Percentiles rank a stretch among this genome's conserved stretches.
phyloP scores from a whole-genome alignment of 345 rosid species.

The Pugionium dolabratum region DNA sequence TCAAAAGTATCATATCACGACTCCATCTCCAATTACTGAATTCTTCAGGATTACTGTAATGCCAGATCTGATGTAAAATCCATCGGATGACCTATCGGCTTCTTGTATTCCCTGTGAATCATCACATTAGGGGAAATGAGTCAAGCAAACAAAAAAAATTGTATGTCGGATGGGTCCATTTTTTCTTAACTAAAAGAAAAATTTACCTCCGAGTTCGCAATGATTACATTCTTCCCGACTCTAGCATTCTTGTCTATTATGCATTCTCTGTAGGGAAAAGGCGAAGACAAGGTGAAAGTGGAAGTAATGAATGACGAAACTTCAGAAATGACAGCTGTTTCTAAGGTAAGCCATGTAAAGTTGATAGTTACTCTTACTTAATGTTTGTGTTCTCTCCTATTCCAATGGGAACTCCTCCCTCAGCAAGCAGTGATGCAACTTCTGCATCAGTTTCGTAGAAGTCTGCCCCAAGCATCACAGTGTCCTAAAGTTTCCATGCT shows the following conservation, averaged over 20 bases:
- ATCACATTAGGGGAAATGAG: slow-evolving; percentile 16
- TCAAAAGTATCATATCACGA: slow-evolving; percentile 52
- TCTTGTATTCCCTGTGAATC: slow-evolving; percentile 73
- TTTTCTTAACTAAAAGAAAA: slow-evolving; percentile 4
- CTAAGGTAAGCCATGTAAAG: slow-evolving; percentile 27
- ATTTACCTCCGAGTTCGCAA: slow-evolving; percentile 81
- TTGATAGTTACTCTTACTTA: slow-evolving; percentile 46
- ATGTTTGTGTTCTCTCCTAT: slow-evolving; percentile 86
- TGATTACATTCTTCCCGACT: slow-evolving; percentile 83
- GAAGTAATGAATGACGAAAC: slow-evolving; percentile 12
- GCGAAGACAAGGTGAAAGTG: slow-evolving; percentile 1
- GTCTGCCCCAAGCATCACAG: slow-evolving; percentile 93
- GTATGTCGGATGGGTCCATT: neutral
- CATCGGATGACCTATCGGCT: slow-evolving; percentile 81
- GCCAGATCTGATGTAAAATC: slow-evolving; percentile 84
- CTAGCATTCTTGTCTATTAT: slow-evolving; percentile 95
- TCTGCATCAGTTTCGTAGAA: slow-evolving; percentile 83
- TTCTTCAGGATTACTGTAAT: slow-evolving; percentile 65
- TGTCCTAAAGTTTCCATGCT: slow-evolving; percentile 56
- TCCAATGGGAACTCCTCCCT: slow-evolving; percentile 72
- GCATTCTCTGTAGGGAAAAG: slow-evolving; percentile 62
- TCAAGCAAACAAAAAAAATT: slow-evolving; percentile 8
- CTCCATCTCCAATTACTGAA: slow-evolving; percentile 62
- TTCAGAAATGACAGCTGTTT: slow-evolving; percentile 13
- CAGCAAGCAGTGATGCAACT: slow-evolving; percentile 58